A percentile compares a stretch with the other conserved stretches of the same genome.
Conservation (phyloP, 805 yeast genomes). For the Brettanomyces sp. region DNA sequence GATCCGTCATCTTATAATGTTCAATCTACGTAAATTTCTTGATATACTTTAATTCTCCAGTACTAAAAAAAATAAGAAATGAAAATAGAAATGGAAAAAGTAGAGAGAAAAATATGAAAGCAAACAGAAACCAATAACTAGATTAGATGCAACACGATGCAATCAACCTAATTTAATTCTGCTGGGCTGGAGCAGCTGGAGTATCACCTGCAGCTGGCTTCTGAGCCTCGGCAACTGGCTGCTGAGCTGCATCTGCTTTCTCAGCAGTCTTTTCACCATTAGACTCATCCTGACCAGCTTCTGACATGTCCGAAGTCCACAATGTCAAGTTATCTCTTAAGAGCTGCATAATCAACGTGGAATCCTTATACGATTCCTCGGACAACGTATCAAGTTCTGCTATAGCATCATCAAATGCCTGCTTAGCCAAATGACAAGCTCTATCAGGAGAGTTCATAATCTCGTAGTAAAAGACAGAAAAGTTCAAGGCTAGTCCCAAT, state of each 20-base stretch:
- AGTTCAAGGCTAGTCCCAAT: conserved; percentile 94
- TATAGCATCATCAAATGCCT: conserved; percentile 98
- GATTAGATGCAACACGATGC: not conserved
- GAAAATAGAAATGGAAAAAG: not conserved
- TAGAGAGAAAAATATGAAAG: not conserved
- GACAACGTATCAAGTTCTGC: conserved; percentile 96
- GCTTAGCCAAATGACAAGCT: conserved; percentile 98
- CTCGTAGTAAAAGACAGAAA: conserved; percentile 97
- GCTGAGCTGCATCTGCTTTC: not conserved
- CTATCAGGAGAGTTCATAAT: conserved; percentile 97
- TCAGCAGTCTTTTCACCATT: conserved; percentile 21
- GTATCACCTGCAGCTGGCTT: conserved; percentile 1
- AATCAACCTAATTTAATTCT: conserved; percentile 4
- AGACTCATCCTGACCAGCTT: conserved; percentile 58
- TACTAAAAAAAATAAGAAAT: not conserved
- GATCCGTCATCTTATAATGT: too few relatives aligned
- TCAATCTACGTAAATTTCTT: too few relatives aligned
- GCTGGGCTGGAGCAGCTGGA: conserved; percentile 4
- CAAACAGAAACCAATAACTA: not conserved
- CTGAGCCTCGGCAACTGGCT: not conserved
- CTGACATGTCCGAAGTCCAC: conserved; percentile 94
- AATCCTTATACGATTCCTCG: conserved; percentile 97
- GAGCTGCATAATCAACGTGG: conserved; percentile 97
- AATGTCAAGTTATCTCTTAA: conserved; percentile 96
- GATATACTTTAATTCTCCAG: not conserved